phyloP scores from a whole-genome alignment of 768 basidiomycete species.

The Serpula lacrymans region DNA sequence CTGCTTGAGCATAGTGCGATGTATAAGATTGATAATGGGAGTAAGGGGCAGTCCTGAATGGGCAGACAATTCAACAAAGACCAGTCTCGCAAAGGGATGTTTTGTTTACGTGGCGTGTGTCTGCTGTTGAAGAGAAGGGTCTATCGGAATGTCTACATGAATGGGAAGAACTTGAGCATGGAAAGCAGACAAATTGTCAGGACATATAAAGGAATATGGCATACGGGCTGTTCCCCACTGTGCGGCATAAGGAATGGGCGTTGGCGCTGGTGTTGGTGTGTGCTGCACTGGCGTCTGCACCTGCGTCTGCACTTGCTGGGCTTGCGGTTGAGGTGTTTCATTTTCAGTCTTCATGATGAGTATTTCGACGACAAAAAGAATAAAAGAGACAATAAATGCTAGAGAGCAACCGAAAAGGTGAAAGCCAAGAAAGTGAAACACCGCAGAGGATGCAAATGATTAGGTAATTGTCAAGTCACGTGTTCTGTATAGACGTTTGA shows the following conservation, averaged over 20 bases:
- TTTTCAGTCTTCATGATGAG: constrained; percentile 43
- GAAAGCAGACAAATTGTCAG: background rate
- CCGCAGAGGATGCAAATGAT: too few relatives aligned
- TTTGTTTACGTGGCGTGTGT: constrained; percentile 41
- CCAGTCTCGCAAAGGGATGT: constrained; percentile 13
- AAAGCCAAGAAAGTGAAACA: too few relatives aligned
- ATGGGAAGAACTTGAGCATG: constrained; percentile 4
- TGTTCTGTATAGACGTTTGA: too few relatives aligned
- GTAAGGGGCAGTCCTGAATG: constrained; percentile 43
- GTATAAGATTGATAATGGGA: constrained; percentile 41
- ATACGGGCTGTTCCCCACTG: constrained; percentile 39
- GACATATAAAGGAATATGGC: constrained; percentile 11
- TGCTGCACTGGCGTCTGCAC: too few relatives aligned
- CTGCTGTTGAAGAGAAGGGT: constrained; percentile 66
- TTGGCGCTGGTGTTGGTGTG: constrained; percentile 30
- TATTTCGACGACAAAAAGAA: too few relatives aligned
- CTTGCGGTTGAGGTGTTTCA: constrained; percentile 22
- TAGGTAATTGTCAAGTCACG: too few relatives aligned
- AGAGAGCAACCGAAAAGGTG: too few relatives aligned
- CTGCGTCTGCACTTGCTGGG: constrained; percentile 19
- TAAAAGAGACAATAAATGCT: too few relatives aligned
- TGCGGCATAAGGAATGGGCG: constrained; percentile 29
- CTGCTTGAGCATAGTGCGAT: constrained; percentile 34
- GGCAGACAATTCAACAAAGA: background rate
- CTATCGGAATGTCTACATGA: constrained; percentile 56